phyloP scores from a whole-genome alignment of 495 filamentous ascomycete genomes.

The Hypoxylon lienhwacheense region DNA sequence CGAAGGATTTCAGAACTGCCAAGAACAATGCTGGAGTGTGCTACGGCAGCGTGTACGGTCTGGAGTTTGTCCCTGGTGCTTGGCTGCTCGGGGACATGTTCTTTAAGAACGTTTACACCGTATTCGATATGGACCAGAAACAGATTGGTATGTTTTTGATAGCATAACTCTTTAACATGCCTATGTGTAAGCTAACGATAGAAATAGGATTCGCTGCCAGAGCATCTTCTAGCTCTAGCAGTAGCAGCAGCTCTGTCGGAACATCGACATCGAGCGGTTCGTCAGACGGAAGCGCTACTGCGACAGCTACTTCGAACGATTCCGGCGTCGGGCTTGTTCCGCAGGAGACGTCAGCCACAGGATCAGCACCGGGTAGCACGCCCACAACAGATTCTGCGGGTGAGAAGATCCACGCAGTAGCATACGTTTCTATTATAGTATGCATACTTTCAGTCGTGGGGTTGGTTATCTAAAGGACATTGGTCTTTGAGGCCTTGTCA shows the following conservation, averaged over 20 bases:
- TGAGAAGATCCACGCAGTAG: conserved; percentile 7
- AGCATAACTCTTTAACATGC: background rate
- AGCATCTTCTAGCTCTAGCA: conserved; percentile 18
- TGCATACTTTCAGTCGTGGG: conserved; percentile 10
- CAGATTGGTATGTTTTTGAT: conserved; percentile 51
- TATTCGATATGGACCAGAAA: conserved; percentile 71
- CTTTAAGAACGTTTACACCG: conserved; percentile 85
- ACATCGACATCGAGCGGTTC: conserved; percentile 16
- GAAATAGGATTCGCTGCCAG: conserved; percentile 46
- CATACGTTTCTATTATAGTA: conserved; percentile 9
- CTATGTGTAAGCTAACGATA: conserved; percentile 13
- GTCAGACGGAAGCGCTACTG: conserved; percentile 16
- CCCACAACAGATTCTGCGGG: conserved; percentile 16
- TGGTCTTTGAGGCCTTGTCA: background rate
- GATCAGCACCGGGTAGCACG: conserved; percentile 8
- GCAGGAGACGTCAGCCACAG: conserved; percentile 8
- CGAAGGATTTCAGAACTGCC: conserved; percentile 69
- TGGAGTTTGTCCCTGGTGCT: conserved; percentile 45
- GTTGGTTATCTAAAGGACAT: conserved; percentile 14
- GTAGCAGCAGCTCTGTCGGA: conserved; percentile 1
- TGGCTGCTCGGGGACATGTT: conserved; percentile 86
- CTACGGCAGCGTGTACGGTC: conserved; percentile 64
- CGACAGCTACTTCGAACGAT: conserved; percentile 10
- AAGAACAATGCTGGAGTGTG: conserved; percentile 52
- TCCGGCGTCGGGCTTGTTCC: conserved; percentile 22